Percentiles rank a stretch among this genome's conserved stretches.
Evolutionary conservation across 176 grass and related monocot species (phyloP).

Genomic region (Neostapfia colusana): DNA sequence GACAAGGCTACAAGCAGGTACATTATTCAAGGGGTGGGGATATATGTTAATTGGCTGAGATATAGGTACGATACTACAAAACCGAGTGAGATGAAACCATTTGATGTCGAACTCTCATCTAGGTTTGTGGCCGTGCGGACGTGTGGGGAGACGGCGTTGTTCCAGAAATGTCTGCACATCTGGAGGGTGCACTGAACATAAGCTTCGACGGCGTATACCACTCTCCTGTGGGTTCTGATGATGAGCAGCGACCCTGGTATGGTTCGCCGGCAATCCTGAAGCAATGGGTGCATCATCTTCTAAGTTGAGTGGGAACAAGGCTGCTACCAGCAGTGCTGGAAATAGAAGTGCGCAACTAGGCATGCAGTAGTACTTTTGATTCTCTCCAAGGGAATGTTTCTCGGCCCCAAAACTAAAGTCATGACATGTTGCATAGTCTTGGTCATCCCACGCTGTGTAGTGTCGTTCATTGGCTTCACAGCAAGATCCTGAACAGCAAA

Average conservation of each 20-base stretch:
- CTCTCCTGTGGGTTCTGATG: slow-evolving; percentile 82
- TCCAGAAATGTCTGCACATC: slow-evolving; percentile 81
- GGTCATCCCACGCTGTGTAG: not conserved
- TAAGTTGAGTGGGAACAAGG: slow-evolving; percentile 27
- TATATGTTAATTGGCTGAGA: not conserved
- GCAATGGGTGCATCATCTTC: slow-evolving; percentile 88
- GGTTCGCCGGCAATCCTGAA: slow-evolving; percentile 72
- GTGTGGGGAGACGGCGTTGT: slow-evolving; percentile 93
- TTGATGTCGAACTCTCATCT: not conserved
- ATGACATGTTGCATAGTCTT: not conserved
- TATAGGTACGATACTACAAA: not conserved
- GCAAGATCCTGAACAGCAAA: not conserved
- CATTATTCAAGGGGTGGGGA: not conserved
- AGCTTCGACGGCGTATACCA: slow-evolving; percentile 91
- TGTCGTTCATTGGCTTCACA: not conserved
- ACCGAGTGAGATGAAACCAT: not conserved
- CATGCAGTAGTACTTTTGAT: not conserved
- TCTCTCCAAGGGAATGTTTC: not conserved
- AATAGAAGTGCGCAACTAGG: not conserved
- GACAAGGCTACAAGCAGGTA: slow-evolving; percentile 99
- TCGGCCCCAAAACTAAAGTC: not conserved
- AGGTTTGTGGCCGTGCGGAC: slow-evolving; percentile 79
- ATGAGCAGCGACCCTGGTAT: slow-evolving; percentile 75
- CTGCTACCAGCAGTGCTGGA: not conserved
- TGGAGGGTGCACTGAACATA: slow-evolving; percentile 83